Base-by-base conservation (phyloP, 345 rosid species). In the Leavenworthia alabamica region DNA sequence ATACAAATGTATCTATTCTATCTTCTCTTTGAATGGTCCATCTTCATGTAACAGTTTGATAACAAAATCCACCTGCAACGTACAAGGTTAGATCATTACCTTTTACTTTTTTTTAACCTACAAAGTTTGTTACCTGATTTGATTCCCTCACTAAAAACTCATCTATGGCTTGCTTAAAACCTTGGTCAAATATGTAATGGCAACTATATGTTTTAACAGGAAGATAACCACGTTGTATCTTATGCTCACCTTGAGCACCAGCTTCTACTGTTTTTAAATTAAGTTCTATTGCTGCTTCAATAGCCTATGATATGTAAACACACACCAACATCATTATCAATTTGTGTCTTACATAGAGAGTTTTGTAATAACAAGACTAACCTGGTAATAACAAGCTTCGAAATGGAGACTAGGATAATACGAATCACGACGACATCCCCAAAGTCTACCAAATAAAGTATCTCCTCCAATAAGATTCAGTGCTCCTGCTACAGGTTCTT, bases 351-450 rank as follows among this genome's bases (percentile, higher is more conserved):
- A n/a, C n/a, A n/a, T n/a, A n/a, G n/a, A n/a, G n/a, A n/a, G n/a
- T n/a, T n/a, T n/a, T 20, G 60, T 6, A n/a, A 60, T 4, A 53
- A 53, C 5, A 44, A 59, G 53, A 24, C 37, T 49, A 67, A 92
- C 98, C 95, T 92, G 98, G 82, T 92, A 92, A 77, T 92, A 89
- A 69, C 98, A 92, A 3, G 96, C 95, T 80, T 92, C 98, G 65
- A 92, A 92, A 67, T 92, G 96, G 73, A 92, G 81, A 74, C 86
- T 71, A 20, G 98, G 96, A 69, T 85, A 92, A 64, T 92, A 85
- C 33, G 80, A 86, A 32, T 59, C 75, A 0, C 90, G 90, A 63
- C 82, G 79, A 56, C 95, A 89, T 59, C 98, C 98, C 98, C 98
- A 92, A 10, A 89, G 75, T 8, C 96, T 87, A n/a, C 98, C 98